Evolutionary conservation across 176 grass and related monocot species (phyloP).

Genomic region (Tillandsia leiboldiana): DNA sequence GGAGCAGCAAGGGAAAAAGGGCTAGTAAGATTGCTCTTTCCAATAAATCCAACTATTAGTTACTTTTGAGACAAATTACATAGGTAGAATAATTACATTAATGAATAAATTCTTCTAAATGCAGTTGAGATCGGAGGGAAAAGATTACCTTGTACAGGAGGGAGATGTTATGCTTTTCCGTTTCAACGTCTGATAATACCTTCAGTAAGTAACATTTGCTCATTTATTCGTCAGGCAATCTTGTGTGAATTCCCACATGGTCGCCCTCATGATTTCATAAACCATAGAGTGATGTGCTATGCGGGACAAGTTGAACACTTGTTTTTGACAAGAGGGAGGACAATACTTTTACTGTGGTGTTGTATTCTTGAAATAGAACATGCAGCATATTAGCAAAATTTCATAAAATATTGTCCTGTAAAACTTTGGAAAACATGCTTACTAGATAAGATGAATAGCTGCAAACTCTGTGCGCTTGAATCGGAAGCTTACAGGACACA

Average conservation of each 20-base stretch:
- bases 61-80: background rate
- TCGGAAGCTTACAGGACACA: too few species aligned
- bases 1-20: conserved; percentile 89
- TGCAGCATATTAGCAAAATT: too few species aligned
- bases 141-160: conserved; percentile 88
- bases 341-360: too few species aligned
- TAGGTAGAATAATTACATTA: background rate
- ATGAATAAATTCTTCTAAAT: conserved; percentile 16
- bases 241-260: background rate
- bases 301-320: background rate
- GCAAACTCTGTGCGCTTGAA: too few species aligned
- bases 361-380: too few species aligned
- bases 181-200: conserved; percentile 67
- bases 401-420: too few species aligned
- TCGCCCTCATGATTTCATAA: background rate
- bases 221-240: background rate
- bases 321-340: too few species aligned
- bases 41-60: background rate
- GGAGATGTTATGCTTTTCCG: conserved; percentile 97
- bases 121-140: conserved; percentile 86
- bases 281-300: background rate
- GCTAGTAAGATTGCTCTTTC: conserved; percentile 50
- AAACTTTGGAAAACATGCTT: too few species aligned
- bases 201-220: background rate
- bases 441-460: too few species aligned